Percentiles rank a stretch among this genome's conserved stretches.
Conservation (phyloP, 345 rosid species). For the Euphorbia lathyris region DNA sequence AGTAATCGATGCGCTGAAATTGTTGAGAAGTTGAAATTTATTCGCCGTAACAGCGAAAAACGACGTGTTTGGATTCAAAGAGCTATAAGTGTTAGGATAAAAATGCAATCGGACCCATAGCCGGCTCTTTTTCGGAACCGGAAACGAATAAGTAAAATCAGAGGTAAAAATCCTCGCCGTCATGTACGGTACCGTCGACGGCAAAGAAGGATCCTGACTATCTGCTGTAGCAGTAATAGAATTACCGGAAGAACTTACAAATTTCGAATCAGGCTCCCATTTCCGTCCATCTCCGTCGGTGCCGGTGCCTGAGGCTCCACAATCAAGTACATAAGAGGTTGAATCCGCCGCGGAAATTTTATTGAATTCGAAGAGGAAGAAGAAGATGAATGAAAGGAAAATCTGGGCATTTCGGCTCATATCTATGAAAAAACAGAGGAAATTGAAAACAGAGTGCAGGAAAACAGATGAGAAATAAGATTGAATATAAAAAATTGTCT, state of each 20-base stretch:
- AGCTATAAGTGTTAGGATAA: constrained; percentile 24
- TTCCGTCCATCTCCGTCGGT: constrained; percentile 23
- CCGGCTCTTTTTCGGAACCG: constrained; percentile 19
- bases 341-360: constrained; percentile 9
- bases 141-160: constrained; percentile 14
- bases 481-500: not conserved
- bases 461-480: constrained; percentile 3
- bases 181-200: constrained; percentile 30
- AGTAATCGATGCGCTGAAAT: constrained; percentile 27
- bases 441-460: constrained; percentile 3
- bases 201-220: constrained; percentile 26
- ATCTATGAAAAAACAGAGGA: constrained; percentile 9
- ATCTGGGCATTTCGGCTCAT: constrained; percentile 13
- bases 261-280: constrained; percentile 25
- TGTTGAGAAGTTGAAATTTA: constrained; percentile 21
- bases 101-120: constrained; percentile 30
- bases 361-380: not conserved
- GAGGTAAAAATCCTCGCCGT: constrained; percentile 24
- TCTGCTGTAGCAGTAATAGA: constrained; percentile 15
- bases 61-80: constrained; percentile 18
- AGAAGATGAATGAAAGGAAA: constrained; percentile 4
- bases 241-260: constrained; percentile 4
- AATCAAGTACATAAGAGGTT: constrained; percentile 18
- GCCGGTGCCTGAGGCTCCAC: constrained; percentile 19
- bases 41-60: constrained; percentile 24